Conservation (phyloP, 441 rosid genomes). For the Mallotus japonicus region DNA sequence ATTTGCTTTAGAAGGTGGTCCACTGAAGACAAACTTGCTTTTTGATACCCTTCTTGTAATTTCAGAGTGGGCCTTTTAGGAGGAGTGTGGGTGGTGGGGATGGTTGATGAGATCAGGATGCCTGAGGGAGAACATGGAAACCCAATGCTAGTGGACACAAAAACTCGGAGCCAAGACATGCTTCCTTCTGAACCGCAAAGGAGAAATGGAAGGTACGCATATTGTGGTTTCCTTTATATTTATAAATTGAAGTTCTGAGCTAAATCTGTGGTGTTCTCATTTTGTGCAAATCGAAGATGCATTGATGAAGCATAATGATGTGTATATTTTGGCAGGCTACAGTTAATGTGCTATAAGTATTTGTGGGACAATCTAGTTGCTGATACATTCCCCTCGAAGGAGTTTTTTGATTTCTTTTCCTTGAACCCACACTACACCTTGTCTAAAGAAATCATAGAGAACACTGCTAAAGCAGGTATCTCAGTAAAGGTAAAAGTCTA, state of each 20-base stretch:
- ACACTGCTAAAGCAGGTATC: slow-evolving; percentile 48
- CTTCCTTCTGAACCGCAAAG: slow-evolving; percentile 76
- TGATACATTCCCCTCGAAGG: slow-evolving; percentile 42
- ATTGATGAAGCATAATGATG: background rate
- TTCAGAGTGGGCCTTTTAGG: slow-evolving; percentile 59
- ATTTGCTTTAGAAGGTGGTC: too few species aligned
- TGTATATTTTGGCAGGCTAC: slow-evolving; percentile 48
- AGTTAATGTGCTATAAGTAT: slow-evolving; percentile 81
- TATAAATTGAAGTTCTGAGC: background rate
- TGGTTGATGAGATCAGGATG: slow-evolving; percentile 71
- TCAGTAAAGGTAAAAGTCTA: slow-evolving; percentile 49
- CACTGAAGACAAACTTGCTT: too few species aligned
- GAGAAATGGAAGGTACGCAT: slow-evolving; percentile 76
- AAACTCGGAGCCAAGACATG: slow-evolving; percentile 55
- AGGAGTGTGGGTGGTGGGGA: slow-evolving; percentile 72
- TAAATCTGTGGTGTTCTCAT: background rate
- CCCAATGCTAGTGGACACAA: slow-evolving; percentile 62
- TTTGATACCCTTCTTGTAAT: slow-evolving; percentile 15
- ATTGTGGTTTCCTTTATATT: too few species aligned
- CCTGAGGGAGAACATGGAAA: slow-evolving; percentile 32
- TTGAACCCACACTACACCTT: slow-evolving; percentile 45
- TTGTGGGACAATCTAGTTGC: slow-evolving; percentile 68
- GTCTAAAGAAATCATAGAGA: slow-evolving; percentile 59
- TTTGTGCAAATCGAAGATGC: slow-evolving; percentile 4
- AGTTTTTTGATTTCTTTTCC: slow-evolving; percentile 37